Conservation (phyloP, 768 basidiomycete genomes). For the Panaeolus cyanescens region DNA sequence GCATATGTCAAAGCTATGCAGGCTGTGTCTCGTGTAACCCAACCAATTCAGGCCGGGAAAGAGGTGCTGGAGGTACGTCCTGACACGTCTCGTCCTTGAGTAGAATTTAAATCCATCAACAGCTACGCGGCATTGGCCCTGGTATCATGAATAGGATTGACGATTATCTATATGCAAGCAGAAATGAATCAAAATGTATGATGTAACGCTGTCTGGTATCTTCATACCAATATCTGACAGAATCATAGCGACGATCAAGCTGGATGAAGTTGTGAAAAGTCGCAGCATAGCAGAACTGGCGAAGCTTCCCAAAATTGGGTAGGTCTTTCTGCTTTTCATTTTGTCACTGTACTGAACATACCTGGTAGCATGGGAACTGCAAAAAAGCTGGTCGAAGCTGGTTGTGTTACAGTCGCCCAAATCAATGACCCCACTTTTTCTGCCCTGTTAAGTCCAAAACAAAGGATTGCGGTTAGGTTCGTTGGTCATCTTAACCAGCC, state of each 20-base stretch:
- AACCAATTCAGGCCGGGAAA: constrained; percentile 43
- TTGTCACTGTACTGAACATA: constrained; percentile 1
- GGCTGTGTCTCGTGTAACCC: constrained; percentile 37
- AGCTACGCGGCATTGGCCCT: constrained; percentile 37
- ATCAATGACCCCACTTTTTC: constrained; percentile 39
- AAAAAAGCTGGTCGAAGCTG: constrained; percentile 48
- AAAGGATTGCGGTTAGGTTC: constrained; percentile 43
- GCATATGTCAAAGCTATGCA: constrained; percentile 52
- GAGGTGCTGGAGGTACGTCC: constrained; percentile 39
- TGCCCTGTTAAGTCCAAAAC: constrained; percentile 35
- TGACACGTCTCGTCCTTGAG: neutral
- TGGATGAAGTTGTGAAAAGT: constrained; percentile 25
- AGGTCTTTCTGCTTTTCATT: constrained; percentile 6
- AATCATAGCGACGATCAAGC: constrained; percentile 13
- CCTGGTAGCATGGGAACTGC: constrained; percentile 36
- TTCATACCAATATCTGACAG: neutral
- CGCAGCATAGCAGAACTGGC: constrained; percentile 32
- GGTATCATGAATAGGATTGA: constrained; percentile 51
- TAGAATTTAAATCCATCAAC: constrained; percentile 1
- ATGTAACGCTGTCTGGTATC: constrained; percentile 6
- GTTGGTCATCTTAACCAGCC: constrained; percentile 35
- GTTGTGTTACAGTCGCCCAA: constrained; percentile 46
- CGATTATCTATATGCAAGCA: constrained; percentile 32
- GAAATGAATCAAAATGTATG: constrained; percentile 31
- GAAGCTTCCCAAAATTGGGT: constrained; percentile 52